Percentiles rank a stretch among this genome's conserved stretches.
Conservation (phyloP, 2,329 filamentous ascomycete genomes). For the Alternaria sp. region DNA sequence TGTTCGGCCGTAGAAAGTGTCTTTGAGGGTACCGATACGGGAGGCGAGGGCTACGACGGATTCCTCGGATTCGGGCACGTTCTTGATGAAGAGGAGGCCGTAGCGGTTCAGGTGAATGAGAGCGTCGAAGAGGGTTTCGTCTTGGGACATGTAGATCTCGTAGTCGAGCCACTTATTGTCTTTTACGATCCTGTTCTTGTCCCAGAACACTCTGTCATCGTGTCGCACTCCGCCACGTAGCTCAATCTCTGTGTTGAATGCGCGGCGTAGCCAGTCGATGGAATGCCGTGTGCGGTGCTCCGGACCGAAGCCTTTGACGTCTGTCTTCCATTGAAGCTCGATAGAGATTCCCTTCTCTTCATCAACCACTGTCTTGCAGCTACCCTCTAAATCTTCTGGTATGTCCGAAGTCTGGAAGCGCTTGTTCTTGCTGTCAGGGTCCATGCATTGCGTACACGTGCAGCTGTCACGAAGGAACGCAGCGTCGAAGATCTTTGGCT, state of each 20-base stretch:
- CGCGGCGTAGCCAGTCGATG: slow-evolving; percentile 40
- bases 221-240: slow-evolving; percentile 45
- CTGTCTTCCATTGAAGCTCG: slow-evolving; percentile 67
- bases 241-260: slow-evolving; percentile 40
- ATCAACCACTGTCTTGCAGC: slow-evolving; percentile 43
- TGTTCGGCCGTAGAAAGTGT: slow-evolving; percentile 89
- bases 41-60: slow-evolving; percentile 72
- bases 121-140: slow-evolving; percentile 64
- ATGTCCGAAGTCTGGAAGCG: slow-evolving; percentile 71
- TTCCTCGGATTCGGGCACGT: slow-evolving; percentile 71
- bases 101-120: slow-evolving; percentile 68
- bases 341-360: slow-evolving; percentile 55
- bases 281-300: slow-evolving; percentile 53
- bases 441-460: slow-evolving; percentile 62
- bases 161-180: slow-evolving; percentile 70
- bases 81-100: slow-evolving; percentile 78
- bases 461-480: slow-evolving; percentile 64
- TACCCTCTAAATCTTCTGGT: slow-evolving; percentile 51
- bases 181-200: slow-evolving; percentile 52
- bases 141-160: slow-evolving; percentile 70
- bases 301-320: slow-evolving; percentile 54
- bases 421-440: slow-evolving; percentile 67
- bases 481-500: slow-evolving; percentile 39
- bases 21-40: slow-evolving; percentile 78
- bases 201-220: slow-evolving; percentile 54